A percentile compares a stretch with the other conserved stretches of the same genome.
Evolutionary conservation across 352 stramenopile genomes (phyloP).

Genomic region (Elongisporangium anandrum): DNA sequence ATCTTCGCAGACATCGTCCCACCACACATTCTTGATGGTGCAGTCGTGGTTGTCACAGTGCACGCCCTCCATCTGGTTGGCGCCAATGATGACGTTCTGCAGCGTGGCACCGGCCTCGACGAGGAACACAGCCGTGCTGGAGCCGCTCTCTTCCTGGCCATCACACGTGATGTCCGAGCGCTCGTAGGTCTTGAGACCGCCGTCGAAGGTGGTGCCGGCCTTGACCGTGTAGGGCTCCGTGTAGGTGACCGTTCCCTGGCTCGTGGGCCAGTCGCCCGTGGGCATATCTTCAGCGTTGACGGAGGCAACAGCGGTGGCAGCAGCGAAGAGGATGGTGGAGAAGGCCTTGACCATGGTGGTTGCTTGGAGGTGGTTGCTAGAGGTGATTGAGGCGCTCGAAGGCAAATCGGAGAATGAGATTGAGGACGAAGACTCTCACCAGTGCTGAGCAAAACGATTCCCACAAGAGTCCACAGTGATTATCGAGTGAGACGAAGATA

Average conservation of each 20-base stretch:
- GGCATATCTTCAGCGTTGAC: slow-evolving; percentile 6
- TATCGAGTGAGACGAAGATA: too few relatives aligned
- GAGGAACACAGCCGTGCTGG: slow-evolving; percentile 29
- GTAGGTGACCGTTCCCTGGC: slow-evolving; percentile 14
- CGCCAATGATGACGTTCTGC: slow-evolving; percentile 57
- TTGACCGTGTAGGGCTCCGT: slow-evolving; percentile 24
- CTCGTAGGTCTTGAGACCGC: slow-evolving; percentile 53
- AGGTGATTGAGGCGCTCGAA: slow-evolving; percentile 8
- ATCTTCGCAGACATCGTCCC: slow-evolving; percentile 48
- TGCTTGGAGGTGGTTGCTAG: not conserved
- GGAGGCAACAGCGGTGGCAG: slow-evolving; percentile 2
- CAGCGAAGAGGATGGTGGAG: slow-evolving; percentile 6
- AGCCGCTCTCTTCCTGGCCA: slow-evolving; percentile 20
- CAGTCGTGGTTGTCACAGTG: slow-evolving; percentile 35
- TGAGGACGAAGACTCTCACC: not conserved
- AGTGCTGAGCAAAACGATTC: too few relatives aligned
- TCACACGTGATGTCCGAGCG: slow-evolving; percentile 37
- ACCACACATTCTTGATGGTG: slow-evolving; percentile 50
- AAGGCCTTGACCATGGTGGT: slow-evolving; percentile 12
- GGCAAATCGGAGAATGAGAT: slow-evolving; percentile 18
- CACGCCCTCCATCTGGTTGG: slow-evolving; percentile 45
- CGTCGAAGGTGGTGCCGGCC: slow-evolving; percentile 40
- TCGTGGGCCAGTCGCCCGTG: slow-evolving; percentile 17
- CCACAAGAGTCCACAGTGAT: too few relatives aligned
- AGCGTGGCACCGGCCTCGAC: slow-evolving; percentile 40